Conservation (phyloP, 139 green algal species). For the Chlorella sp. region DNA sequence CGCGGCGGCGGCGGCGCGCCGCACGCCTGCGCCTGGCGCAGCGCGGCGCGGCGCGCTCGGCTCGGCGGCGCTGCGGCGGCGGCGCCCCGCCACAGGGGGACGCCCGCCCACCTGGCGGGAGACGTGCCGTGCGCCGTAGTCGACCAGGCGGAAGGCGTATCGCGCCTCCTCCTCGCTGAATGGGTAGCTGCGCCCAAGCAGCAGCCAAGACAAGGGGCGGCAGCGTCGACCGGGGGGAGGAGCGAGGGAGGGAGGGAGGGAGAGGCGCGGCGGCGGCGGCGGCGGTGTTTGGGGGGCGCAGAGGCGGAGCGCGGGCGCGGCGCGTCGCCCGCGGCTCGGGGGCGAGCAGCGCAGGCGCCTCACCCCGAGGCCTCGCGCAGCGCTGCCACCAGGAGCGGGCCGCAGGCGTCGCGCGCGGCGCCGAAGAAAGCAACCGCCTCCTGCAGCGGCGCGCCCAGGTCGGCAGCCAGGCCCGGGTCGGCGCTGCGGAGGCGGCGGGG, state of each 20-base stretch:
- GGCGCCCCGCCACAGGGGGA: not conserved
- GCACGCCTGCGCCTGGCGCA: no score
- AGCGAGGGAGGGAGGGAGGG: no score
- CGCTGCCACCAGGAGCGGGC: constrained; percentile 18
- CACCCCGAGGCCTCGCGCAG: constrained; percentile 30
- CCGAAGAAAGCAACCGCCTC: constrained; percentile 16
- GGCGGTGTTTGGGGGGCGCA: no score
- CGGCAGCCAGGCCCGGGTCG: constrained; percentile 15
- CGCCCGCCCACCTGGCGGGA: not conserved
- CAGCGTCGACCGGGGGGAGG: no score
- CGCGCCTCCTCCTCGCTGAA: constrained; percentile 16
- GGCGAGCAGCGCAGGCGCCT: no score
- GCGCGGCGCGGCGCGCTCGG: not conserved
- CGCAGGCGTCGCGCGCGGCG: not conserved
- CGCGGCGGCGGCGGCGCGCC: not conserved
- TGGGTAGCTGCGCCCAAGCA: not conserved
- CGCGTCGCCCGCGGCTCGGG: no score
- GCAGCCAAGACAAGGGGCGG: no score
- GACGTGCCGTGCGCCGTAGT: constrained; percentile 3
- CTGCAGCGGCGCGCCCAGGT: constrained; percentile 23
- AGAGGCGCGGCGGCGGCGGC: no score
- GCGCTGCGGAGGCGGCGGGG: not conserved
- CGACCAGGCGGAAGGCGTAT: constrained; percentile 27
- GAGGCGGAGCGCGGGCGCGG: no score
- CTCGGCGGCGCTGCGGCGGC: not conserved